Base-by-base conservation (phyloP, 1,139 yeast species). In the Scheffersomyces illinoinensis region DNA sequence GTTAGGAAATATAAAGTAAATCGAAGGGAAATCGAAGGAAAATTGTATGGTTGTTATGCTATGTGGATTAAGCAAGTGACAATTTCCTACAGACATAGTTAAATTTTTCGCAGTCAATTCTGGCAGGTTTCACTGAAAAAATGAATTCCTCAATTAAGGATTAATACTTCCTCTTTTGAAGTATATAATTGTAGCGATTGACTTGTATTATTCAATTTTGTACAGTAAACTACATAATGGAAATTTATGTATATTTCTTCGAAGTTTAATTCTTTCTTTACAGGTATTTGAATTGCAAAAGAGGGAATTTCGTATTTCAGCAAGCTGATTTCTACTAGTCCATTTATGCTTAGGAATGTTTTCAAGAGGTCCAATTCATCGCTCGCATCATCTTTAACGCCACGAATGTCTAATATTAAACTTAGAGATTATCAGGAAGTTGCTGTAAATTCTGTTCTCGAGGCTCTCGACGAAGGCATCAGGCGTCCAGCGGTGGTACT, bases 401-500 rank as follows among this genome's bases (percentile, higher is more conserved):
- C 43, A 33, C 43, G 4, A 4, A 10, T 33, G 14, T 33, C 43
- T 12, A 14, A 33, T 33, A 10, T 33, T 12, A 33, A 33, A 14
- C 68, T 79, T 19, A 68, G 83, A n/a, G 86, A 85, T 20, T 93
- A 93, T 67, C 98, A 93, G 70, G 71, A 79, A 53, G 87, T 89
- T 53, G 95, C 97, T 53, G 84, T 93, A 1, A 69, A 82, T 0
- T 71, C 81, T 0, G 85, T 95, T 33, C 66, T 86, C 1, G 65
- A 72, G 0, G 84, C 92, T 0, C 72, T 91, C 4, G 65, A 72
- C 0, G 48, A 68, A 8, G 87, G 89, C 0, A 70, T 77, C 4
- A 74, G 79, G 23, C 77, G 96, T 54, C 85, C 93, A 0, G 98
- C 96, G 0, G 93, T 92, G 2, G 90, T 93, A 18, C 72, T 95